Conservation (phyloP, 495 filamentous ascomycete species). For the Penicillium herquei region DNA sequence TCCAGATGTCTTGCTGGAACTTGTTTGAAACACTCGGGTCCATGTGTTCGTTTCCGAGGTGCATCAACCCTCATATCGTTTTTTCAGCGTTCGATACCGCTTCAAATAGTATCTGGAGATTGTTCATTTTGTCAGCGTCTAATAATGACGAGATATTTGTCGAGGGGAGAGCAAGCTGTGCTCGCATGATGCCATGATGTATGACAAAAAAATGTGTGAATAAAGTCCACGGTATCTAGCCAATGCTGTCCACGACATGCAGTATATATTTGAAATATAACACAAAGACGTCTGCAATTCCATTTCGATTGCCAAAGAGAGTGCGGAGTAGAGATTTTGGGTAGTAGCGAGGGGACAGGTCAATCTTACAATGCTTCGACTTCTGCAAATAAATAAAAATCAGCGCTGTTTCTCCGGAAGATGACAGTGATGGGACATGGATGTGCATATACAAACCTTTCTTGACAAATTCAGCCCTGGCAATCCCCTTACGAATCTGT, state of each 20-base stretch:
- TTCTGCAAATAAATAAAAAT: slow-evolving; percentile 47
- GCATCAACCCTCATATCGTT: slow-evolving; percentile 67
- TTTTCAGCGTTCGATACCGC: slow-evolving; percentile 81
- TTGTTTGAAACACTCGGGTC: not conserved
- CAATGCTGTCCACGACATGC: not conserved
- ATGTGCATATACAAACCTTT: slow-evolving; percentile 59
- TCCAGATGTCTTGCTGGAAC: not conserved
- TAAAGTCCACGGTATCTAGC: not conserved
- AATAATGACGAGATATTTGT: slow-evolving; percentile 6
- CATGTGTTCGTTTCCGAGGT: slow-evolving; percentile 2
- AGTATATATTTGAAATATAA: slow-evolving; percentile 1
- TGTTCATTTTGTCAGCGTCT: slow-evolving; percentile 14
- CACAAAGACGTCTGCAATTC: not conserved
- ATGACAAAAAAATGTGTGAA: slow-evolving; percentile 22
- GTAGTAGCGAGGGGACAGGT: not conserved
- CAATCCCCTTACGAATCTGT: slow-evolving; percentile 72
- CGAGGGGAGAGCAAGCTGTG: slow-evolving; percentile 12
- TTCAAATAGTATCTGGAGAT: slow-evolving; percentile 84
- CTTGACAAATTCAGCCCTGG: slow-evolving; percentile 80
- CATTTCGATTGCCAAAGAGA: not conserved
- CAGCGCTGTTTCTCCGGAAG: not conserved
- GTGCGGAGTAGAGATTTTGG: not conserved
- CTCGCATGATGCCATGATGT: slow-evolving; percentile 33
- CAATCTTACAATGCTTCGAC: slow-evolving; percentile 83
- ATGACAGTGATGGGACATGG: not conserved